Evolutionary conservation across 2,329 filamentous ascomycete species (phyloP).

Genomic region (Tolypocladium ovalisporum): DNA sequence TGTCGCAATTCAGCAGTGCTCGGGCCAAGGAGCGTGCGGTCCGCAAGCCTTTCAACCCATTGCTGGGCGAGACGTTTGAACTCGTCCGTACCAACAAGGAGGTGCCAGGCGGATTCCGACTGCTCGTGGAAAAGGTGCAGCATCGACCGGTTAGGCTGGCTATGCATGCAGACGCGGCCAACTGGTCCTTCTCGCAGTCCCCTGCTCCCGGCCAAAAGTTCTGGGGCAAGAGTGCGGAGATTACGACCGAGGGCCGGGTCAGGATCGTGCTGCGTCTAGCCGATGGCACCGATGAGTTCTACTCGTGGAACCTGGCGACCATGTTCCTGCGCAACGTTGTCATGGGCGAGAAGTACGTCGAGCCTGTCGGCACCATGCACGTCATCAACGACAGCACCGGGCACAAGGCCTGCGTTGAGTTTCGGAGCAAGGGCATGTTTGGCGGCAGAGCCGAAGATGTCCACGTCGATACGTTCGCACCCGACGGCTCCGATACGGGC

Average conservation of each 20-base stretch:
- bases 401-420: constrained; percentile 75
- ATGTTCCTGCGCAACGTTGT: constrained; percentile 93
- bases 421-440: constrained; percentile 95
- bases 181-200: constrained; percentile 81
- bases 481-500: constrained; percentile 53
- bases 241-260: constrained; percentile 83
- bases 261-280: constrained; percentile 59
- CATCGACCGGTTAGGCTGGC: constrained; percentile 89
- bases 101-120: constrained; percentile 62
- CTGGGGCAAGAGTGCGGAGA: constrained; percentile 93
- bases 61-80: constrained; percentile 93
- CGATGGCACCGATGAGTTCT: constrained; percentile 65
- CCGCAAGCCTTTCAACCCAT: constrained; percentile 93
- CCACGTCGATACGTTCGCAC: constrained; percentile 59
- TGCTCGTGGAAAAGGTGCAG: constrained; percentile 90
- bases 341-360: constrained; percentile 95
- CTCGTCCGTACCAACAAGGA: constrained; percentile 75
- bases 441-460: constrained; percentile 90
- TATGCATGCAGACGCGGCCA: constrained; percentile 77
- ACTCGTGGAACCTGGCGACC: constrained; percentile 80
- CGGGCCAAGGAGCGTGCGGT: constrained; percentile 84
- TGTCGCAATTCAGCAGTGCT: constrained; percentile 72
- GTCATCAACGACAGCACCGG: constrained; percentile 76
- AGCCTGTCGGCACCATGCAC: constrained; percentile 84
- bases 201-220: constrained; percentile 91